phyloP scores from a whole-genome alignment of 371 early-diverging fungal genomes.

The Phascolomyces articulosus region DNA sequence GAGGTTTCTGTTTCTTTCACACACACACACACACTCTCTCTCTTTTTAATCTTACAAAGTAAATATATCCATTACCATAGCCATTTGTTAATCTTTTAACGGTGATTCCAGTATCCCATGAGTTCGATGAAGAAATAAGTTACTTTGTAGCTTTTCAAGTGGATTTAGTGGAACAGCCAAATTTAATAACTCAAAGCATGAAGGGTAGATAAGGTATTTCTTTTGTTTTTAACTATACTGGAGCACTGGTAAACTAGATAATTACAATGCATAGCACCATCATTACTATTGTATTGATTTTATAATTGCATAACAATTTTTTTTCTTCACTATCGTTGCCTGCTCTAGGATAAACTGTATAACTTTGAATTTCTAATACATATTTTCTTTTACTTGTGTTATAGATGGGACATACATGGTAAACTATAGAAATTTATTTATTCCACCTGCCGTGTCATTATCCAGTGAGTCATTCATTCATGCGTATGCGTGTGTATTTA shows the following conservation, averaged over 20 bases:
- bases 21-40: background rate
- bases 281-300: too few species aligned
- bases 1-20: background rate
- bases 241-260: too few species aligned
- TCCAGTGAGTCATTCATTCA: slow-evolving; percentile 4
- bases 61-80: slow-evolving; percentile 12
- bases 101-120: slow-evolving; percentile 62
- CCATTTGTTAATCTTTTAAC: slow-evolving; percentile 80
- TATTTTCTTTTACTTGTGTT: background rate
- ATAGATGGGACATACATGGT: slow-evolving; percentile 27
- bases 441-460: slow-evolving; percentile 31
- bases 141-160: slow-evolving; percentile 77
- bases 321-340: too few species aligned
- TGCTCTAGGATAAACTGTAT: too few species aligned
- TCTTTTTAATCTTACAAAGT: background rate
- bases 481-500: too few species aligned
- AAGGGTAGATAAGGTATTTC: slow-evolving; percentile 27
- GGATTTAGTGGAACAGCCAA: slow-evolving; percentile 72
- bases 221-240: background rate
- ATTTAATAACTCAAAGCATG: slow-evolving; percentile 66
- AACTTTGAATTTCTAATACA: too few species aligned
- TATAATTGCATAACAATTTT: too few species aligned
- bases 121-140: slow-evolving; percentile 45
- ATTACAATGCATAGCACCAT: too few species aligned
- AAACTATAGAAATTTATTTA: slow-evolving; percentile 44